phyloP scores from a whole-genome alignment of 257 asterid species.

The Henckelia pumila region DNA sequence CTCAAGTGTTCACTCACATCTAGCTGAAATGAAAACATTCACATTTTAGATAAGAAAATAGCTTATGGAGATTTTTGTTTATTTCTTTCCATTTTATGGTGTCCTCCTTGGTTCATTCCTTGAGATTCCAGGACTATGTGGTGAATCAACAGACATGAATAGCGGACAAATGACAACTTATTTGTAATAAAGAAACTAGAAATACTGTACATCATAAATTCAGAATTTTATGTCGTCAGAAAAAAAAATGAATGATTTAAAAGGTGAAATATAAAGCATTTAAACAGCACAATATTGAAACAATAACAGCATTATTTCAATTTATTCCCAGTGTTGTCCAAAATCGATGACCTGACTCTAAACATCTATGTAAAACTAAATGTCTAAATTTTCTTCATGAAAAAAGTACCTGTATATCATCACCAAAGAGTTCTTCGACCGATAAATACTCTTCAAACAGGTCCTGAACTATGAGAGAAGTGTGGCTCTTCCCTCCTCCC shows the following conservation, averaged over 20 bases:
- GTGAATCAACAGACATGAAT: slow-evolving; percentile 2
- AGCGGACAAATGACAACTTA: neutral
- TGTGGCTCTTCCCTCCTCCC: slow-evolving; percentile 97
- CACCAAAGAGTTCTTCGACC: slow-evolving; percentile 89
- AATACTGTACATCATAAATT: slow-evolving; percentile 10
- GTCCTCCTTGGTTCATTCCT: slow-evolving; percentile 4
- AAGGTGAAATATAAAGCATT: neutral
- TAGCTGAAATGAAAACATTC: slow-evolving; percentile 51
- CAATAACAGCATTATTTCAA: neutral
- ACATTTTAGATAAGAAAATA: slow-evolving; percentile 15
- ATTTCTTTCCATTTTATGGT: neutral
- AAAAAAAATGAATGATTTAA: slow-evolving; percentile 1
- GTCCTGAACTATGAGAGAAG: slow-evolving; percentile 79
- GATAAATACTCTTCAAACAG: slow-evolving; percentile 84
- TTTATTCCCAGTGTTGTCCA: neutral
- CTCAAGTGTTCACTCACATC: slow-evolving; percentile 95
- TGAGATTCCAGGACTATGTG: slow-evolving; percentile 7
- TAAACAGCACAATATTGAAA: neutral
- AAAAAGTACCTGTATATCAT: slow-evolving; percentile 75
- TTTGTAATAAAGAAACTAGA: neutral
- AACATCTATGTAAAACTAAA: no score
- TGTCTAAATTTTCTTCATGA: no score
- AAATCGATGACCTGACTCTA: neutral
- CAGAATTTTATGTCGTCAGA: neutral
- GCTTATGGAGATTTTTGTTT: slow-evolving; percentile 14